These are phyloP conservation scores for Sisymbrium altissimum DNA, from an alignment of 345 rosid genomes.

Conservation along the genomic window DNA sequence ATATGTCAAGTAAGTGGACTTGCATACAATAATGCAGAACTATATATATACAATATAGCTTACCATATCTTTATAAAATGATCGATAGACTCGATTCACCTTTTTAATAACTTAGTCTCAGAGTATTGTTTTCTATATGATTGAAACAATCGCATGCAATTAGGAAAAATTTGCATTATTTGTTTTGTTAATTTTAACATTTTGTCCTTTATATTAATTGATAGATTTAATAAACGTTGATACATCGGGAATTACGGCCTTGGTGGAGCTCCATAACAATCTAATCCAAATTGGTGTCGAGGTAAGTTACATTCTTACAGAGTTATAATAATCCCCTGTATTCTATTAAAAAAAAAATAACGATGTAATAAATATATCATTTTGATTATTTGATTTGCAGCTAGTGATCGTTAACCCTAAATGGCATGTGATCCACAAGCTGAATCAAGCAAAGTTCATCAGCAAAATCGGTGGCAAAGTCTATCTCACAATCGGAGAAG, in stretches of 20 bases:
- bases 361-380: background rate
- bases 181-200: background rate
- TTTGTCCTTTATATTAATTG: background rate
- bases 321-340: background rate
- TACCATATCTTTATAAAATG: background rate
- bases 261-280: constrained; percentile 57
- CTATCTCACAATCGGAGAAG: constrained; percentile 66
- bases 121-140: background rate
- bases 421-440: constrained; percentile 84
- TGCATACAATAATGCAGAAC: background rate
- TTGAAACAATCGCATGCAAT: too few species aligned
- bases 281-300: constrained; percentile 47
- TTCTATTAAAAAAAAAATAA: background rate
- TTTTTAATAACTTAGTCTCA: background rate
- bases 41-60: background rate
- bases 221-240: constrained; percentile 70
- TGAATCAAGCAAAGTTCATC: constrained; percentile 56
- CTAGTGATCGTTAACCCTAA: constrained; percentile 70
- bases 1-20: constrained; percentile 72
- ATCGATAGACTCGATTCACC: background rate
- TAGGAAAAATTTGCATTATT: background rate
- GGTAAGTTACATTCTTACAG: constrained; percentile 39
- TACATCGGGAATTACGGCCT: constrained; percentile 71
- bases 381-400: constrained; percentile 32
- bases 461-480: constrained; percentile 59